phyloP scores from a whole-genome alignment of 306 rosid genomes.

The Prunus campanulata region DNA sequence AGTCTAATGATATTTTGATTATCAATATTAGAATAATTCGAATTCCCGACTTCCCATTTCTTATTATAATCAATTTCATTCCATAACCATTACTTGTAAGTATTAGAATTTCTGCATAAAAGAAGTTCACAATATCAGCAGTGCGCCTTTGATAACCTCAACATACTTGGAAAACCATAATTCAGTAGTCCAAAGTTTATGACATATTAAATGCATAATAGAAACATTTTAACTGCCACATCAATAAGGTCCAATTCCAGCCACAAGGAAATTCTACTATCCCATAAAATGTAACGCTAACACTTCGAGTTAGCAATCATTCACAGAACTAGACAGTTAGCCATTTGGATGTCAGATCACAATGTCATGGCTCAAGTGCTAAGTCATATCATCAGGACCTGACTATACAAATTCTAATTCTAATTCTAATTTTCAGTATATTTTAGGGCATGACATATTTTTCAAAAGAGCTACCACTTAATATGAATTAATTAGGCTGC shows the following conservation, averaged over 20 bases:
- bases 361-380: background rate
- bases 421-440: too few species aligned
- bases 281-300: background rate
- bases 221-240: background rate
- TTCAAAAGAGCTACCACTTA: too few species aligned
- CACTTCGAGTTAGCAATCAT: background rate
- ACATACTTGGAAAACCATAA: background rate
- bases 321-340: background rate
- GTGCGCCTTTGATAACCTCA: background rate
- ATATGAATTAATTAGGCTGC: too few species aligned
- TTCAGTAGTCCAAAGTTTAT: background rate
- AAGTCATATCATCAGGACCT: background rate
- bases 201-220: background rate
- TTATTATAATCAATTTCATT: too few species aligned
- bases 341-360: background rate
- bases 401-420: background rate
- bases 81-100: too few species aligned
- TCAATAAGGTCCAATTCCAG: background rate
- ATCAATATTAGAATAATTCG: too few species aligned
- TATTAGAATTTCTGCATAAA: background rate
- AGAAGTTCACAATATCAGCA: background rate
- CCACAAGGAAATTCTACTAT: background rate
- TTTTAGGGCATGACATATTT: too few species aligned
- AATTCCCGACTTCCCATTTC: too few species aligned
- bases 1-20: too few species aligned